Evolutionary conservation across 495 filamentous ascomycete genomes (phyloP).

Genomic region (Sordaria brevicollis): DNA sequence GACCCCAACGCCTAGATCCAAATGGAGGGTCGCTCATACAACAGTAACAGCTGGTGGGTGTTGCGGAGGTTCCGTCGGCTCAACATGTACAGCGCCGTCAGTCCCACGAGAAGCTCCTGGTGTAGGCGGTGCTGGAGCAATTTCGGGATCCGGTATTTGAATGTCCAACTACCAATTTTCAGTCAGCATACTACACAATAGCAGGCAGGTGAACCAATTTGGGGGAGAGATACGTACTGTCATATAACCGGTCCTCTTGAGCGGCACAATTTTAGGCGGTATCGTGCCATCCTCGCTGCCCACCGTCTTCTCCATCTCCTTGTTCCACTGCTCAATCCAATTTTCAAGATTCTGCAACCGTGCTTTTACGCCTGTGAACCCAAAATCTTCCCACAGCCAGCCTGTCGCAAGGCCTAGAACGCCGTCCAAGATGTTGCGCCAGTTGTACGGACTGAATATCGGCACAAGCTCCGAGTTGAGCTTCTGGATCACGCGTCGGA

Average conservation of each 20-base stretch:
- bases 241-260: conserved; percentile 81
- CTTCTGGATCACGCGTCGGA: conserved; percentile 64
- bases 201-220: too few relatives aligned
- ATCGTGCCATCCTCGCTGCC: conserved; percentile 42
- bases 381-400: conserved; percentile 90
- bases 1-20: neutral
- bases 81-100: conserved; percentile 2
- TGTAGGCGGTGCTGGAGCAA: conserved; percentile 21
- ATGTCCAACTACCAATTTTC: conserved; percentile 21
- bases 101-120: conserved; percentile 9
- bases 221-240: conserved; percentile 43
- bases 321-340: conserved; percentile 77
- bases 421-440: conserved; percentile 65
- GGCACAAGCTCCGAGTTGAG: conserved; percentile 62
- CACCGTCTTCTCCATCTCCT: conserved; percentile 44
- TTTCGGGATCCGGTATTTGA: conserved; percentile 27
- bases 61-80: neutral
- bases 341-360: conserved; percentile 54
- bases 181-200: conserved; percentile 1
- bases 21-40: neutral
- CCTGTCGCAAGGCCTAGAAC: conserved; percentile 69
- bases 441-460: conserved; percentile 62
- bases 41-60: neutral
- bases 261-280: conserved; percentile 57
- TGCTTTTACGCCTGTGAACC: conserved; percentile 60